These are phyloP conservation scores for Penicillium steckii DNA, from an alignment of 495 filamentous ascomycete genomes.

Conservation along the genomic window DNA sequence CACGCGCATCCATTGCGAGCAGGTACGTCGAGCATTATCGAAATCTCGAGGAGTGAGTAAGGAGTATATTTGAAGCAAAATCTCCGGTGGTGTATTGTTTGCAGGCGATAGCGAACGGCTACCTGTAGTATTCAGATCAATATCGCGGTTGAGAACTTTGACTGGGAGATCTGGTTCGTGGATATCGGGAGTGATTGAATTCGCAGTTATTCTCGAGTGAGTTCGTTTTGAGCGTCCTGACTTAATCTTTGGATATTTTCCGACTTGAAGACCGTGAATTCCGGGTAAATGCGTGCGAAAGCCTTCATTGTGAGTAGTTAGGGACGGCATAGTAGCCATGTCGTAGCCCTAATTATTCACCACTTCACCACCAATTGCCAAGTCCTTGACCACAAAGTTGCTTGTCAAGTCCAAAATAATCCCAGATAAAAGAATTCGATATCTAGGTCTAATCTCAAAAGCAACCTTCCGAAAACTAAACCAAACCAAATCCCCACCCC, in stretches of 20 bases:
- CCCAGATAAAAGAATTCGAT: too few species aligned
- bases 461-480: too few species aligned
- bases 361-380: too few species aligned
- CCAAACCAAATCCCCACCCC: background rate
- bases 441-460: too few species aligned
- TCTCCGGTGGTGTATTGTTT: conserved; percentile 57
- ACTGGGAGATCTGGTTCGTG: background rate
- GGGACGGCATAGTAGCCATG: conserved; percentile 18
- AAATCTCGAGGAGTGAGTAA: conserved; percentile 60
- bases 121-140: background rate
- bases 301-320: conserved; percentile 14
- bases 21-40: conserved; percentile 63
- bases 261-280: background rate
- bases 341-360: conserved; percentile 3
- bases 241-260: background rate
- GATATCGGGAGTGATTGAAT: background rate
- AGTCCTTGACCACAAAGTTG: too few species aligned
- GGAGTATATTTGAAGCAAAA: conserved; percentile 58
- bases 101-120: conserved; percentile 21
- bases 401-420: too few species aligned
- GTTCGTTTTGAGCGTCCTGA: background rate
- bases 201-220: background rate
- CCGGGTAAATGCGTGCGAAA: conserved; percentile 1
- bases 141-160: background rate
- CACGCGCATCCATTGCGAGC: conserved; percentile 63